Percentiles rank a stretch among this genome's conserved stretches.
phyloP scores from a whole-genome alignment of 345 rosid genomes.

The Populus tremula region DNA sequence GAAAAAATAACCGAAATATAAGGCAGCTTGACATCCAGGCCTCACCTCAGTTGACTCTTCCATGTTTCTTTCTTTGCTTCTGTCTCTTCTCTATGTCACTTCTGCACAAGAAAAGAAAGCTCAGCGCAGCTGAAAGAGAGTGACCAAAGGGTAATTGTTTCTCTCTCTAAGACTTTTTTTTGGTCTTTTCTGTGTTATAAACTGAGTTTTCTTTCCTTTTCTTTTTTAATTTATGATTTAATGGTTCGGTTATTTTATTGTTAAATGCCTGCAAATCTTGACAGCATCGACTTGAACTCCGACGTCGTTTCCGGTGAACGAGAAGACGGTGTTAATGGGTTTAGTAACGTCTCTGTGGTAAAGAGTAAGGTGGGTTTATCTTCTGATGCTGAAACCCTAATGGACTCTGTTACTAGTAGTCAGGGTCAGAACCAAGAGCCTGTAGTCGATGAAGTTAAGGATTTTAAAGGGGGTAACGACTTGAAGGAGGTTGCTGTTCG shows the following conservation, averaged over 20 bases:
- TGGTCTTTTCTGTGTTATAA: not conserved
- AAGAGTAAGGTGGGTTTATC: not conserved
- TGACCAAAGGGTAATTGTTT: not conserved
- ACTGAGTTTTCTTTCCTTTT: not conserved
- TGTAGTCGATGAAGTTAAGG: constrained; percentile 10
- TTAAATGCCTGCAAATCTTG: constrained; percentile 35
- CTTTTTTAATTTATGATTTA: not conserved
- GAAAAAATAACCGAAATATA: not conserved
- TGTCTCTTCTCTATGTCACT: not conserved
- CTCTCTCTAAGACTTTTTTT: not conserved
- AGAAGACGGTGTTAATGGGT: constrained; percentile 20
- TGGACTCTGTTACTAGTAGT: not conserved
- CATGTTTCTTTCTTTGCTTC: not conserved
- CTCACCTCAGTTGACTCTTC: not conserved
- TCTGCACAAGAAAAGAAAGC: not conserved
- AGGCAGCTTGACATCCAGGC: not conserved
- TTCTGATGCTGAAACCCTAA: constrained; percentile 25
- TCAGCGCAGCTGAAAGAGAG: not conserved
- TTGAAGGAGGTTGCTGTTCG: not conserved
- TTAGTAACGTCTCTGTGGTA: not conserved
- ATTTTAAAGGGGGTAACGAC: constrained; percentile 3
- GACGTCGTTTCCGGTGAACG: constrained; percentile 28
- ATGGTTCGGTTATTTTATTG: not conserved
- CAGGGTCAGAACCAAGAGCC: constrained; percentile 1
- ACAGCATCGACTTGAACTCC: constrained; percentile 39